These are phyloP conservation scores for Rhynchospora breviuscula DNA, from an alignment of 176 grass and related monocot genomes.

Conservation along the genomic window DNA sequence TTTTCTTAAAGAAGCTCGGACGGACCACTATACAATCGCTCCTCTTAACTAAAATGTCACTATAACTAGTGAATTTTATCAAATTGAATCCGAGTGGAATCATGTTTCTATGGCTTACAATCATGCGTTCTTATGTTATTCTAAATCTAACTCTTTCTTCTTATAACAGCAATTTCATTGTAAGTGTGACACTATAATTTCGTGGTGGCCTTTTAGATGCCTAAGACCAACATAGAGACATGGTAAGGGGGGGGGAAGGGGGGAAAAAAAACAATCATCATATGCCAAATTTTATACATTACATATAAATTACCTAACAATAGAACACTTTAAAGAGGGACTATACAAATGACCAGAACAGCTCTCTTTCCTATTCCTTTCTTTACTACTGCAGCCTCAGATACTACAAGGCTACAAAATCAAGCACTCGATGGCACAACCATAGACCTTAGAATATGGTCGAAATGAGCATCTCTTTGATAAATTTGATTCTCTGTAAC, in stretches of 20 bases:
- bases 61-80: not conserved
- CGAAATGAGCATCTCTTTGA: slow-evolving; percentile 46
- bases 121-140: not conserved
- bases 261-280: not conserved
- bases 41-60: too few species aligned
- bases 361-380: not conserved
- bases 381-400: not conserved
- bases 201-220: not conserved
- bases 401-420: not conserved
- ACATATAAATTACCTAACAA: slow-evolving; percentile 10
- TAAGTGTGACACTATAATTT: too few species aligned
- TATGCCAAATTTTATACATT: not conserved
- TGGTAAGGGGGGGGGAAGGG: not conserved
- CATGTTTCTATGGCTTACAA: too few species aligned
- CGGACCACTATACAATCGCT: not conserved
- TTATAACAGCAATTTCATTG: not conserved
- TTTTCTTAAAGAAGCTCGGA: not conserved
- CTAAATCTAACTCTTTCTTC: not conserved
- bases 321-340: not conserved
- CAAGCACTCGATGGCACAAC: not conserved
- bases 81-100: not conserved
- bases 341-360: not conserved
- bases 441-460: slow-evolving; percentile 51
- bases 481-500: slow-evolving; percentile 61
- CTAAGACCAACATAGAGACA: not conserved